Percentiles rank a stretch among this genome's conserved stretches.
phyloP scores from a whole-genome alignment of 371 early-diverging fungal genomes.

The Neoconidiobolus thromboides region DNA sequence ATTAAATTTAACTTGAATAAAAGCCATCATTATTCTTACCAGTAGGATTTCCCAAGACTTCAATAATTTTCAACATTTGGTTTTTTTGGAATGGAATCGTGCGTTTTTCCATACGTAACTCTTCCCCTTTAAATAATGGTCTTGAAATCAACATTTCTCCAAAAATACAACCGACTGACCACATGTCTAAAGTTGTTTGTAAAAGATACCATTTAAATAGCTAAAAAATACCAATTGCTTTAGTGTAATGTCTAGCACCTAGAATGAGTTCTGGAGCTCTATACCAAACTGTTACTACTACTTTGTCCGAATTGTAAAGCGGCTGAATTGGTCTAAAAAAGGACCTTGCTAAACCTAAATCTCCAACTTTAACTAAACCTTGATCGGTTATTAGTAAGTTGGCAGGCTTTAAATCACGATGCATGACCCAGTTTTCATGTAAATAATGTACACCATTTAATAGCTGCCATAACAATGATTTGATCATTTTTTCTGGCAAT shows the following conservation, averaged over 20 bases:
- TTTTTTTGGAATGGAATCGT: slow-evolving; percentile 76
- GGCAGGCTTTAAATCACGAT: slow-evolving; percentile 83
- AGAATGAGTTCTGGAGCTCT: slow-evolving; percentile 88
- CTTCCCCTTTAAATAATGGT: slow-evolving; percentile 90
- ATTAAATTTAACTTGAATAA: background rate
- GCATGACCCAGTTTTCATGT: slow-evolving; percentile 83
- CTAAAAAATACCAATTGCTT: slow-evolving; percentile 40
- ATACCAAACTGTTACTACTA: slow-evolving; percentile 97
- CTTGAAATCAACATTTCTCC: slow-evolving; percentile 72
- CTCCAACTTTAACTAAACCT: slow-evolving; percentile 48
- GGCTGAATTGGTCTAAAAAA: slow-evolving; percentile 67
- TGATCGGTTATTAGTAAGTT: slow-evolving; percentile 70
- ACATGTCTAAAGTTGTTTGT: slow-evolving; percentile 38
- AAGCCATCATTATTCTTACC: slow-evolving; percentile 21
- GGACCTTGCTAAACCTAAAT: slow-evolving; percentile 77
- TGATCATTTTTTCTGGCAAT: slow-evolving; percentile 61
- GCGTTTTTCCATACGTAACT: slow-evolving; percentile 81
- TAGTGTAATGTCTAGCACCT: slow-evolving; percentile 83
- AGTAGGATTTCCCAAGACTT: slow-evolving; percentile 73
- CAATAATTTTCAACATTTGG: slow-evolving; percentile 76
- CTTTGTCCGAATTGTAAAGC: slow-evolving; percentile 62
- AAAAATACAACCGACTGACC: slow-evolving; percentile 94
- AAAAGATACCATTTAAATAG: slow-evolving; percentile 8
- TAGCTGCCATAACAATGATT: slow-evolving; percentile 79
- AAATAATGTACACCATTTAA: slow-evolving; percentile 79